A percentile compares a stretch with the other conserved stretches of the same genome.
Evolutionary conservation across 1,284 basidiomycete genomes (phyloP).

Genomic region (Cutaneotrichosporon sp.): DNA sequence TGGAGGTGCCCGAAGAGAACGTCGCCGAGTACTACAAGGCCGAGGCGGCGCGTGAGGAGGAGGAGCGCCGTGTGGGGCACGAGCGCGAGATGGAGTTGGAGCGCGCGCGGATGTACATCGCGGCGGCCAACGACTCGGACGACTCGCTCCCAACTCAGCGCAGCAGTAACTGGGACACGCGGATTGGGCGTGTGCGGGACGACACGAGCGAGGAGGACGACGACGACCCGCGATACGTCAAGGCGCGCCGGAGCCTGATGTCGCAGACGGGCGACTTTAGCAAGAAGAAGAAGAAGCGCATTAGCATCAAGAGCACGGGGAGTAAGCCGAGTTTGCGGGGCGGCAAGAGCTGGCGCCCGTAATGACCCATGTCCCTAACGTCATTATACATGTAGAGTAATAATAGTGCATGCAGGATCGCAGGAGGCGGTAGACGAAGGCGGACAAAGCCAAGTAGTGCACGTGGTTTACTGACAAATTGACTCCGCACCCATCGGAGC

Average conservation of each 20-base stretch:
- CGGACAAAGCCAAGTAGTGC: not conserved
- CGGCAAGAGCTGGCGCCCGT: not conserved
- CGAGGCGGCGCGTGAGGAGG: conserved; percentile 10
- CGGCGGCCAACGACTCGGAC: conserved; percentile 15
- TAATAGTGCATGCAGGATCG: not conserved
- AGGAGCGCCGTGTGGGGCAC: conserved; percentile 3
- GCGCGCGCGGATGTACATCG: conserved; percentile 11
- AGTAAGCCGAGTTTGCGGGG: conserved; percentile 8
- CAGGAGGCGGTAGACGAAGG: not conserved
- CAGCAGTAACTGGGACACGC: conserved; percentile 37
- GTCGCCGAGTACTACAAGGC: not conserved
- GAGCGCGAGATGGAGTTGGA: conserved; percentile 6
- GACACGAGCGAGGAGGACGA: conserved; percentile 48
- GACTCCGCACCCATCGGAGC: not conserved
- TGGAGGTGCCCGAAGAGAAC: conserved; percentile 31
- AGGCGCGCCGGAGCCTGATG: conserved; percentile 29
- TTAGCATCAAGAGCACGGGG: conserved; percentile 21
- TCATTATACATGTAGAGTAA: not conserved
- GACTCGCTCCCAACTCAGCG: conserved; percentile 12
- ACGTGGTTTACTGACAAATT: not conserved
- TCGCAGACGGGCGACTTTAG: conserved; percentile 12
- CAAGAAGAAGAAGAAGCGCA: conserved; percentile 10
- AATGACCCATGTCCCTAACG: not conserved
- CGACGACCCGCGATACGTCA: conserved; percentile 38
- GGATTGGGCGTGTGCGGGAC: conserved; percentile 47